Percentiles rank a stretch among this genome's conserved stretches.
Evolutionary conservation across 495 filamentous ascomycete genomes (phyloP).

Genomic region (Tirmania nivea): DNA sequence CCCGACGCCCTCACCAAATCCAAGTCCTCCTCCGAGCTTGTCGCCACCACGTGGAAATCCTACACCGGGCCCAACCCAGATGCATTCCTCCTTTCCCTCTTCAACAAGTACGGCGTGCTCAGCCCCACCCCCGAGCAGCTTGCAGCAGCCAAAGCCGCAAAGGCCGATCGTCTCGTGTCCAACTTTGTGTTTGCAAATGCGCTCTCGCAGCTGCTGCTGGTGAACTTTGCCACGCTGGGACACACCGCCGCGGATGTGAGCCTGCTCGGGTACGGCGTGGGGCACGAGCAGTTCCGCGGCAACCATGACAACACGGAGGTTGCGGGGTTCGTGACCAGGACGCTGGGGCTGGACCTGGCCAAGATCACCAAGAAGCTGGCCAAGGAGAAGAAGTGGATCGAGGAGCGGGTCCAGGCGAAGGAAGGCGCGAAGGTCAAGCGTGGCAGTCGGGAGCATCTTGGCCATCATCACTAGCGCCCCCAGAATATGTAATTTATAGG

Average conservation of each 20-base stretch:
- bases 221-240: slow-evolving; percentile 17
- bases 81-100: slow-evolving; percentile 9
- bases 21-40: slow-evolving; percentile 9
- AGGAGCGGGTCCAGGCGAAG: slow-evolving; percentile 10
- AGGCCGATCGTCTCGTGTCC: slow-evolving; percentile 5
- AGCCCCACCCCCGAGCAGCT: slow-evolving; percentile 13
- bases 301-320: slow-evolving; percentile 57
- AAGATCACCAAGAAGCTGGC: slow-evolving; percentile 34
- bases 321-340: slow-evolving; percentile 40
- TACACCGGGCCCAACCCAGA: slow-evolving; percentile 5
- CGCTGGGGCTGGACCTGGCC: slow-evolving; percentile 38
- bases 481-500: no score
- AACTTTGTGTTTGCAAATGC: slow-evolving; percentile 8
- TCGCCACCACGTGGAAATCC: slow-evolving; percentile 9
- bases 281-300: slow-evolving; percentile 26
- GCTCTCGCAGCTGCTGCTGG: slow-evolving; percentile 9
- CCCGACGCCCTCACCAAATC: slow-evolving; percentile 12
- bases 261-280: slow-evolving; percentile 14
- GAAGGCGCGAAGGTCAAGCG: slow-evolving; percentile 2
- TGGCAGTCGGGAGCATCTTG: neutral
- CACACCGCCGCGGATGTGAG: slow-evolving; percentile 20
- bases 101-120: slow-evolving; percentile 15
- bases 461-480: neutral
- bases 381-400: slow-evolving; percentile 21
- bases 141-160: slow-evolving; percentile 8